Evolutionary conservation across 148 eudicot genomes (phyloP).

Genomic region (Heliosperma pusillum): DNA sequence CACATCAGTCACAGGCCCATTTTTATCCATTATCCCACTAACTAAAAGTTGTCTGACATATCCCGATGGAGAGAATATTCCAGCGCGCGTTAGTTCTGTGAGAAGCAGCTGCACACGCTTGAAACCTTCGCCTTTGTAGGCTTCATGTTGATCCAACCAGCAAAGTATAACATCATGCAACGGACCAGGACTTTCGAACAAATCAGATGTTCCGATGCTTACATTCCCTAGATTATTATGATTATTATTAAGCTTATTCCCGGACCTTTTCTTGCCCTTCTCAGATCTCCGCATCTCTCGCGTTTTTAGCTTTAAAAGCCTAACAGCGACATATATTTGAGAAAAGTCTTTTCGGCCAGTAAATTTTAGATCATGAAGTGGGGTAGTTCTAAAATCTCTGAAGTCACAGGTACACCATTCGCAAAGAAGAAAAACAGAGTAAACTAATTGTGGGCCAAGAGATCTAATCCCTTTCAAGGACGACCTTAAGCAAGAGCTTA

Average conservation of each 20-base stretch:
- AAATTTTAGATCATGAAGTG: slow-evolving; percentile 58
- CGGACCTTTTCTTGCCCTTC: slow-evolving; percentile 29
- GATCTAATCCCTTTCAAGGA: slow-evolving; percentile 67
- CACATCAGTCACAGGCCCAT: slow-evolving; percentile 41
- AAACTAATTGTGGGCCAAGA: slow-evolving; percentile 48
- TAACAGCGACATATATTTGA: slow-evolving; percentile 62
- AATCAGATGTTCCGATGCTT: slow-evolving; percentile 39
- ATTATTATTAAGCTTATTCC: slow-evolving; percentile 20
- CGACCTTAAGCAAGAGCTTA: slow-evolving; percentile 64
- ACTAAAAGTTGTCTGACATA: slow-evolving; percentile 87
- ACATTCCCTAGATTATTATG: slow-evolving; percentile 18
- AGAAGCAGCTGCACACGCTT: slow-evolving; percentile 73
- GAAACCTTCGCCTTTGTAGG: slow-evolving; percentile 64
- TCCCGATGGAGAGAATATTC: slow-evolving; percentile 75
- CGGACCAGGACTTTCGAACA: slow-evolving; percentile 85
- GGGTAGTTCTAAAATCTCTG: slow-evolving; percentile 63
- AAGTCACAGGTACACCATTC: slow-evolving; percentile 98
- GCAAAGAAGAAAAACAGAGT: slow-evolving; percentile 85
- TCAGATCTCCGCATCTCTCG: slow-evolving; percentile 42
- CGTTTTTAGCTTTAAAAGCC: slow-evolving; percentile 68
- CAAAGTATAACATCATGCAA: slow-evolving; percentile 86
- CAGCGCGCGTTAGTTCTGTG: slow-evolving; percentile 61
- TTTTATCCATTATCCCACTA: slow-evolving; percentile 75
- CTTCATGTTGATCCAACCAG: slow-evolving; percentile 94
- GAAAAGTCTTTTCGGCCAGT: slow-evolving; percentile 87